Conservation (phyloP, 176 grass and related monocot genomes). For the Avena atlantica region DNA sequence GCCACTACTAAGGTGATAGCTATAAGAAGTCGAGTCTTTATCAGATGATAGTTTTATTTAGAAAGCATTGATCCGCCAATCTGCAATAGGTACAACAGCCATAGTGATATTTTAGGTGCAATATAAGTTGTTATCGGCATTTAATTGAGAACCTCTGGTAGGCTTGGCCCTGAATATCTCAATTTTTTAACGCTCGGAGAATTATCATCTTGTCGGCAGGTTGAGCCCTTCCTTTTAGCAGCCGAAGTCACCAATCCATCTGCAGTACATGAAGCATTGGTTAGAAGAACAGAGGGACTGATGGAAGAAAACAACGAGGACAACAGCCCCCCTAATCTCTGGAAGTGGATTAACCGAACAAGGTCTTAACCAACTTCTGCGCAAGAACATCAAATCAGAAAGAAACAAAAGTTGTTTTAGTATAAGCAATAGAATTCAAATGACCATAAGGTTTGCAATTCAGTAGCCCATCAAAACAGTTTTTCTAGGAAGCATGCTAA, state of each 20-base stretch:
- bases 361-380: not conserved
- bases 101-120: slow-evolving; percentile 1
- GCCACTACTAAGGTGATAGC: not conserved
- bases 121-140: not conserved
- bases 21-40: not conserved
- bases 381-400: not conserved
- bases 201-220: not conserved
- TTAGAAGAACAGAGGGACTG: not conserved
- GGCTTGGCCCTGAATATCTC: slow-evolving; percentile 21
- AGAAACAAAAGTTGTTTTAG: not conserved
- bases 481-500: not conserved
- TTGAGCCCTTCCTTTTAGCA: slow-evolving; percentile 3
- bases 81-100: not conserved
- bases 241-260: not conserved
- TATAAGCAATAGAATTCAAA: not conserved
- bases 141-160: not conserved
- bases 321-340: too few species aligned
- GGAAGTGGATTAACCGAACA: too few species aligned
- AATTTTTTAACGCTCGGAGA: not conserved
- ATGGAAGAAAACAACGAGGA: not conserved
- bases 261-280: not conserved
- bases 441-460: not conserved
- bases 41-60: not conserved
- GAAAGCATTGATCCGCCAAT: not conserved
- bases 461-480: too few species aligned